These are phyloP conservation scores for Leccinum angustisporum DNA, from an alignment of 1,284 basidiomycete genomes.

Conservation along the genomic window DNA sequence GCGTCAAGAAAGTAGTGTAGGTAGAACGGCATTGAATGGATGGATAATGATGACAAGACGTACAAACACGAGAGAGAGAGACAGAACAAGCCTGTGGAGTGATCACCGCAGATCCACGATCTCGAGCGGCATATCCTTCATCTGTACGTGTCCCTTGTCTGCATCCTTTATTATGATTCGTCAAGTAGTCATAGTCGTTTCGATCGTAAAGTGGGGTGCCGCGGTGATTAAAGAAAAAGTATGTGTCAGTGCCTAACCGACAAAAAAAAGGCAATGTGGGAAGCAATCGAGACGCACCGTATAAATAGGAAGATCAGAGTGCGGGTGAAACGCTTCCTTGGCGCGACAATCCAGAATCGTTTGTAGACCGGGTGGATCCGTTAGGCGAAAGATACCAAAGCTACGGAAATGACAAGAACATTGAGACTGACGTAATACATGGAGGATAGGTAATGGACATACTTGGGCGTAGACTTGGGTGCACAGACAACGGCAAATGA, in stretches of 20 bases:
- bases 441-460: conserved; percentile 22
- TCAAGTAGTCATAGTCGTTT: background rate
- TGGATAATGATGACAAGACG: background rate
- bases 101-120: conserved; percentile 66
- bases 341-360: conserved; percentile 66
- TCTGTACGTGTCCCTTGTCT: conserved; percentile 78
- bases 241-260: background rate
- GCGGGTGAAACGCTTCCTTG: conserved; percentile 82
- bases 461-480: conserved; percentile 76
- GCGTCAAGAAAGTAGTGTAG: conserved; percentile 6
- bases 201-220: background rate
- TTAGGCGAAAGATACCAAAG: conserved; percentile 85
- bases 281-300: conserved; percentile 49
- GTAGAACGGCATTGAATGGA: background rate
- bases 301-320: conserved; percentile 77
- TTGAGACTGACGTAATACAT: background rate
- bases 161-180: conserved; percentile 50
- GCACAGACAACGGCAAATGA: conserved; percentile 91
- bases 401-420: conserved; percentile 36
- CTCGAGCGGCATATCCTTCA: conserved; percentile 66
- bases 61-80: background rate
- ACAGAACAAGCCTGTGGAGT: background rate
- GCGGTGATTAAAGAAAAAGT: background rate
- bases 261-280: background rate
- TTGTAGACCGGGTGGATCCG: conserved; percentile 78